A percentile compares a stretch with the other conserved stretches of the same genome.
These are phyloP conservation scores for Cymbopogon flexuosus DNA, from an alignment of 202 grass and related monocot species.

Conservation along the genomic window DNA sequence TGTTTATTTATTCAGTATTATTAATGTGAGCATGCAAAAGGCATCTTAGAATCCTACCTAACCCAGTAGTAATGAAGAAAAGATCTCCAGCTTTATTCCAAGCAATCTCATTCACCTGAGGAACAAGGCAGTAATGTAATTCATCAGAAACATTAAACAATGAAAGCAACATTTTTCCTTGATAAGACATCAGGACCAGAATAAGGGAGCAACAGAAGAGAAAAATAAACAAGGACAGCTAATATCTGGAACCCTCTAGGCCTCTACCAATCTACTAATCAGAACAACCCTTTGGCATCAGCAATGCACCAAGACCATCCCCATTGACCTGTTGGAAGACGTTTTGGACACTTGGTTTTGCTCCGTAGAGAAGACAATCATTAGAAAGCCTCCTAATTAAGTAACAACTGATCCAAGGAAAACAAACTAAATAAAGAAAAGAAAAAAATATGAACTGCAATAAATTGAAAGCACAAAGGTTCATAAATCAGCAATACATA, in stretches of 20 bases:
- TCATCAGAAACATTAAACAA: conserved; percentile 25
- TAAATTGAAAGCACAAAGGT: conserved; percentile 22
- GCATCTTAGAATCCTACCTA: conserved; percentile 47
- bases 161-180: neutral
- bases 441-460: conserved; percentile 1
- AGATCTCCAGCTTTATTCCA: conserved; percentile 98
- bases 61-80: conserved; percentile 95
- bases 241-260: neutral
- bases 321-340: neutral
- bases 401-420: neutral
- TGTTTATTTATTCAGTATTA: conserved; percentile 14
- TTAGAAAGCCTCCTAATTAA: neutral
- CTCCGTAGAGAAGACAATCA: neutral
- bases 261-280: neutral
- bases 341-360: neutral
- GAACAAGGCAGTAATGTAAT: conserved; percentile 26
- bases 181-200: neutral
- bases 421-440: neutral
- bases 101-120: conserved; percentile 98
- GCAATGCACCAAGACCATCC: neutral
- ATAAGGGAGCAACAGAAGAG: neutral
- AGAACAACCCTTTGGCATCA: neutral
- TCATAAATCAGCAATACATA: conserved; percentile 3
- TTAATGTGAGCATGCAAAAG: neutral
- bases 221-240: neutral